Conservation (phyloP, 2,329 filamentous ascomycete species). For the Aspergillus proliferans region DNA sequence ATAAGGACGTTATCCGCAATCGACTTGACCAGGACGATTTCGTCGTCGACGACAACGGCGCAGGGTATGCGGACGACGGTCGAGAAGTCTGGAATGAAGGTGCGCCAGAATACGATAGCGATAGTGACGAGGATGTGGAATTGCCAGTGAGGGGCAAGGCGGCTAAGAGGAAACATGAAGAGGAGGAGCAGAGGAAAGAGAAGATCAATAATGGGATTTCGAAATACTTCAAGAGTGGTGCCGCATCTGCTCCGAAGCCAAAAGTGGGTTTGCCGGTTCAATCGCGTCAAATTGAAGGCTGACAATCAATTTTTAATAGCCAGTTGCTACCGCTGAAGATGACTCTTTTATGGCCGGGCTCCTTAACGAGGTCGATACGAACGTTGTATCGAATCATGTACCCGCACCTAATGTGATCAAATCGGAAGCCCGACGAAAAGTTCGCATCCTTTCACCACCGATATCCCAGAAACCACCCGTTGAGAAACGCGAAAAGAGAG, state of each 20-base stretch:
- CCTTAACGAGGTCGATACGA: slow-evolving; percentile 80
- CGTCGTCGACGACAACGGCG: slow-evolving; percentile 95
- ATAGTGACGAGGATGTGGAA: slow-evolving; percentile 77
- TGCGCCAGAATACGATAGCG: slow-evolving; percentile 52
- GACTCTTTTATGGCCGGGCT: slow-evolving; percentile 79
- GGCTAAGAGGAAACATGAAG: slow-evolving; percentile 78
- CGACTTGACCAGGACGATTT: slow-evolving; percentile 94
- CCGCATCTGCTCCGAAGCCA: slow-evolving; percentile 60
- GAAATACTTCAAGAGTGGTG: slow-evolving; percentile 85
- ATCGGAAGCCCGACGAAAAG: slow-evolving; percentile 69
- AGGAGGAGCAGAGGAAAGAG: slow-evolving; percentile 77
- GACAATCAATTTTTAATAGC: slow-evolving; percentile 43
- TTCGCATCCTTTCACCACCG: slow-evolving; percentile 72
- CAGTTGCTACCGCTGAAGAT: slow-evolving; percentile 75
- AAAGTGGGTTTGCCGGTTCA: slow-evolving; percentile 55
- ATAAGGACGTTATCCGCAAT: slow-evolving; percentile 89
- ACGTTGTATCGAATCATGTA: slow-evolving; percentile 53
- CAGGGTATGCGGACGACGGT: slow-evolving; percentile 93
- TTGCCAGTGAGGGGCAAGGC: slow-evolving; percentile 57
- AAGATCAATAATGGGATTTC: slow-evolving; percentile 87
- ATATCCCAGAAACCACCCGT: slow-evolving; percentile 48
- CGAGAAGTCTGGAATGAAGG: slow-evolving; percentile 85
- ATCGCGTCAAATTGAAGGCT: slow-evolving; percentile 1
- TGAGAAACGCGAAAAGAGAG: slow-evolving; percentile 46
- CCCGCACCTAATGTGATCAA: slow-evolving; percentile 60